Evolutionary conservation across 768 basidiomycete genomes (phyloP).

Genomic region (Amanita rimosa): DNA sequence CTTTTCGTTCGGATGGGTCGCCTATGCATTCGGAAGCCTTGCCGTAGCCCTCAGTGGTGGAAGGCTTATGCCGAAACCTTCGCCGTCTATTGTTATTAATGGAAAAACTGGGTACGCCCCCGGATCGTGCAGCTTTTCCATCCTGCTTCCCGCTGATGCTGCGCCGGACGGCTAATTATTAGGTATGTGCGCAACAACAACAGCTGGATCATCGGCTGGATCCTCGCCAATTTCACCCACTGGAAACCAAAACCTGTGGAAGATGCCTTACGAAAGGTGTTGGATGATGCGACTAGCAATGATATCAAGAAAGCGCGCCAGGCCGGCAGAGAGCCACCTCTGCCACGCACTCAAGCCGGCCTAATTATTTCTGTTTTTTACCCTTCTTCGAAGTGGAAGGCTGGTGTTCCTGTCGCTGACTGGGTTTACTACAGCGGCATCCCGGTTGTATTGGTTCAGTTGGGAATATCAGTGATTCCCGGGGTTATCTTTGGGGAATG

Average conservation of each 20-base stretch:
- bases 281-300: background rate
- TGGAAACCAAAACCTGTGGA: constrained; percentile 2
- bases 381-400: constrained; percentile 6
- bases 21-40: constrained; percentile 17
- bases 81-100: constrained; percentile 11
- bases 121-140: background rate
- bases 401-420: constrained; percentile 15
- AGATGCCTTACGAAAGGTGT: constrained; percentile 11
- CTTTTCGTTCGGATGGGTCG: constrained; percentile 23
- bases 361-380: constrained; percentile 8
- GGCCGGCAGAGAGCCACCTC: background rate
- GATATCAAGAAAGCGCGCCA: background rate
- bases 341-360: background rate
- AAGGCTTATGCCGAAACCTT: constrained; percentile 16
- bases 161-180: background rate
- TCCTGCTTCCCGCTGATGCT: background rate
- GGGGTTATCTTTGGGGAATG: constrained; percentile 15
- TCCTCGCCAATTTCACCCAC: constrained; percentile 16
- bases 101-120: constrained; percentile 9
- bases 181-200: constrained; percentile 13
- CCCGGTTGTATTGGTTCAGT: constrained; percentile 14
- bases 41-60: constrained; percentile 13
- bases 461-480: constrained; percentile 18
- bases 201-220: constrained; percentile 18
- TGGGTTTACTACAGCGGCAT: constrained; percentile 17